Base-by-base conservation (phyloP, 2,329 filamentous ascomycete species). In the Penicillium polonicum region DNA sequence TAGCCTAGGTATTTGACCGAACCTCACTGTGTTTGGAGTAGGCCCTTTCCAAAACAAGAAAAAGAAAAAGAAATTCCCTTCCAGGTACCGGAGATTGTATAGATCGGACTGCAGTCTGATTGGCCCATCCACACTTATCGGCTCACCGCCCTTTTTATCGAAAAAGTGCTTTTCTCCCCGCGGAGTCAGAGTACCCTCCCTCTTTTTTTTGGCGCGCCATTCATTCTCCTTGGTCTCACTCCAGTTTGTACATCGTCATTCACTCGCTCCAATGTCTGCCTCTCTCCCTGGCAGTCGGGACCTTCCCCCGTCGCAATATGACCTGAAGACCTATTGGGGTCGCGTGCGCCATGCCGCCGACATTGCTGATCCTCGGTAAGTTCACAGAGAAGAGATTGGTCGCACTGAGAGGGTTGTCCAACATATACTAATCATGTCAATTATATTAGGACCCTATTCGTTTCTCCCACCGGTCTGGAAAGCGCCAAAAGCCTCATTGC, bases 281-380 rank as follows among this genome's bases (percentile, higher is more conserved):
- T 86, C 85, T 27, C 73, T 87, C 29, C 84, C 85, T 27, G 85
- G 85, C 55, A 84, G 76, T 65, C 89, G 93, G 75, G 91, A 96
- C 76, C 83, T 97, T 64, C 94, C 94, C 60, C 86, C 87, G 56
- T 99, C 94, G 54, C 91, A 92, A 76, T 93, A 95, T 84, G 91
- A 99, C 74, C 83, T 99, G 70, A 85, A 78, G 72, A 97, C 92
- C 46, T 99, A 99, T 79, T 94, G 90, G 90, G 94, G 94, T 64
- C 88, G 94, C 58, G 94, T 97, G 71, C 86, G 85, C 78, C 93
- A 99, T 80, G 88, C 92, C 19, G 88, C 90, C 60, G 88, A 92
- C 69, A 87, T 99, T 69, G 89, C 92, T 73, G 94, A 99, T 81
- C 94, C 94, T 66, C 94, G 92, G 93, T 97, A 82, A 87, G 90